These are phyloP conservation scores for Colletotrichum lentis DNA, from an alignment of 2,329 filamentous ascomycete species.

Conservation along the genomic window DNA sequence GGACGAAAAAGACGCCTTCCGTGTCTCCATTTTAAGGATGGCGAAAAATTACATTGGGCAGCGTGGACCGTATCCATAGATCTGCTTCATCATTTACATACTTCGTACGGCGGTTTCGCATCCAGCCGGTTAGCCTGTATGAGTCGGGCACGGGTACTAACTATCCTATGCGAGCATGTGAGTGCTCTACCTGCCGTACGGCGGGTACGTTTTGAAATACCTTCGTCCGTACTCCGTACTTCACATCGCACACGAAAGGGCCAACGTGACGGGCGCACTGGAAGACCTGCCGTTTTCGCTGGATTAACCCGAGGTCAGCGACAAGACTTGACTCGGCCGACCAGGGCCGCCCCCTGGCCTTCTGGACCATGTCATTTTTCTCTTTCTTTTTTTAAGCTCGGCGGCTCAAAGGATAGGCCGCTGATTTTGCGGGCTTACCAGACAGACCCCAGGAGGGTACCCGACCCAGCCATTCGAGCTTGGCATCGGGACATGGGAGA, in stretches of 20 bases:
- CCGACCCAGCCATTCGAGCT: constrained; percentile 18
- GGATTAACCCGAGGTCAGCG: constrained; percentile 15
- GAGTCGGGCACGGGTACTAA: not conserved
- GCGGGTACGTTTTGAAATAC: too few relatives aligned
- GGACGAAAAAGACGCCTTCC: constrained; percentile 9
- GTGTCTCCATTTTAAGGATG: constrained; percentile 32
- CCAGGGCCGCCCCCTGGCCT: constrained; percentile 21
- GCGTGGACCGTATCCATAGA: constrained; percentile 30
- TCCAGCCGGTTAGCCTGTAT: not conserved
- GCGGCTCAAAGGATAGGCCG: constrained; percentile 34
- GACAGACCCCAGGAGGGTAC: constrained; percentile 9
- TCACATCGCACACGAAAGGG: not conserved
- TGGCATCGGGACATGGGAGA: constrained; percentile 31
- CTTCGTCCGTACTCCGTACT: not conserved
- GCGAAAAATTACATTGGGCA: constrained; percentile 30
- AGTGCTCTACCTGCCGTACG: not conserved
- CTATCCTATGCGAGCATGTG: not conserved
- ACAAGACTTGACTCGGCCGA: constrained; percentile 33
- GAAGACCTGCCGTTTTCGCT: constrained; percentile 21
- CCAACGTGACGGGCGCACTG: not conserved
- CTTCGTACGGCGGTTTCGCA: constrained; percentile 16
- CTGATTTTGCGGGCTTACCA: constrained; percentile 22
- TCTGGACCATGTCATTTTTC: constrained; percentile 23
- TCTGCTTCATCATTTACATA: constrained; percentile 32
- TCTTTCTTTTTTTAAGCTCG: constrained; percentile 34